A percentile compares a stretch with the other conserved stretches of the same genome.
These are phyloP conservation scores for Aspergillus nanangensis DNA, from an alignment of 495 filamentous ascomycete species.

Conservation along the genomic window DNA sequence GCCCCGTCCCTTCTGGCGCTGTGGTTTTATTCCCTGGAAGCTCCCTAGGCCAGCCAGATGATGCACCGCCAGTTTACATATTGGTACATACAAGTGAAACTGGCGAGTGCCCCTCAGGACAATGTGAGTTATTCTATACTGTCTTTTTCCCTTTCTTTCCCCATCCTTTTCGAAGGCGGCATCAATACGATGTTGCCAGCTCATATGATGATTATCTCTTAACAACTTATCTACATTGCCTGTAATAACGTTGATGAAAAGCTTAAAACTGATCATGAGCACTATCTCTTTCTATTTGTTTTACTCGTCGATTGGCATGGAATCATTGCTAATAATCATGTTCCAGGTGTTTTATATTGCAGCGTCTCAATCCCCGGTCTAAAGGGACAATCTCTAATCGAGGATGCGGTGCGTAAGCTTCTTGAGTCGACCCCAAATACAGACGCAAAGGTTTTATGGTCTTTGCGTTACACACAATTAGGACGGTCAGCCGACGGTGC, in stretches of 20 bases:
- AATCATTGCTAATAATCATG: constrained; percentile 40
- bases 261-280: constrained; percentile 72
- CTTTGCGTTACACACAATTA: constrained; percentile 56
- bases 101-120: constrained; percentile 78
- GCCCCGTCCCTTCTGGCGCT: constrained; percentile 66
- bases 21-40: constrained; percentile 66
- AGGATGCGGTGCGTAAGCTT: constrained; percentile 51
- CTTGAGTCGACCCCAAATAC: constrained; percentile 33
- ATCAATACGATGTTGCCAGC: constrained; percentile 18
- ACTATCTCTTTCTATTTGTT: constrained; percentile 2
- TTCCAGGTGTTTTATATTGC: constrained; percentile 67
- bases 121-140: constrained; percentile 65
- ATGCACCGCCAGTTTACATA: constrained; percentile 61
- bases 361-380: constrained; percentile 38
- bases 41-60: constrained; percentile 31
- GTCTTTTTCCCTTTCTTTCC: constrained; percentile 13
- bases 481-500: constrained; percentile 18
- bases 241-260: constrained; percentile 78
- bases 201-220: constrained; percentile 68
- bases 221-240: constrained; percentile 99
- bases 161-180: constrained; percentile 5
- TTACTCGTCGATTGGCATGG: constrained; percentile 9
- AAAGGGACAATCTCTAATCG: constrained; percentile 39
- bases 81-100: constrained; percentile 79
- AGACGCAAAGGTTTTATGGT: constrained; percentile 50